Conservation (phyloP, 75 land plant genomes). For the Pinus albicaulis region DNA sequence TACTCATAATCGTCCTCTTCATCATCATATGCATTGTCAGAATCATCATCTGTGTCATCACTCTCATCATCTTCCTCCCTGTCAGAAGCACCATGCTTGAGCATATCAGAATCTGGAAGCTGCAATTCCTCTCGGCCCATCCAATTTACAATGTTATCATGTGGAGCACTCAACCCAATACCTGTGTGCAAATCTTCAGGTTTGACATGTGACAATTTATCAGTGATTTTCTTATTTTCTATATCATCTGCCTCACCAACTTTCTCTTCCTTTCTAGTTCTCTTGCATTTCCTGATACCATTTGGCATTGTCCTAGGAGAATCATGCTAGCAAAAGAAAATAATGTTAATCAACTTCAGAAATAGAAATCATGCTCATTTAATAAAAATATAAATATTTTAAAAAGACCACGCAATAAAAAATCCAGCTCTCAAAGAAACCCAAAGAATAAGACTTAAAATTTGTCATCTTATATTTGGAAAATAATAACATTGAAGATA, state of each 20-base stretch:
- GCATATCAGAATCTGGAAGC: constrained; percentile 26
- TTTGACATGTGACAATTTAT: constrained; percentile 10
- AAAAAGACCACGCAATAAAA: background rate
- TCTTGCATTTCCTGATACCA: constrained; percentile 18
- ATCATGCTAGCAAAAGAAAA: constrained; percentile 11
- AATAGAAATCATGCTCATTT: background rate
- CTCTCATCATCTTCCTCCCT: constrained; percentile 18
- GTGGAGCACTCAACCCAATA: background rate
- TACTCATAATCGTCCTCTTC: constrained; percentile 22
- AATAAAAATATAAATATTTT: background rate
- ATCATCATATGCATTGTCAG: constrained; percentile 31
- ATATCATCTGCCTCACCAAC: constrained; percentile 7
- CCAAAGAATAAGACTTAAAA: background rate
- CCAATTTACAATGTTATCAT: constrained; percentile 35
- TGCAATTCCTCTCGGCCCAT: constrained; percentile 41
- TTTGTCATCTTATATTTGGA: background rate
- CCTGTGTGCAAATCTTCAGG: constrained; percentile 5
- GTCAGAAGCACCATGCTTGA: constrained; percentile 24
- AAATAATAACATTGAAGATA: background rate
- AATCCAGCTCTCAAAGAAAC: background rate
- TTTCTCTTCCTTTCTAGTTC: constrained; percentile 14
- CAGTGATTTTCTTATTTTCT: background rate
- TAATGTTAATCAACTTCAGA: constrained; percentile 1
- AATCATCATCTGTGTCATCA: constrained; percentile 25
- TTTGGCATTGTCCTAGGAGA: constrained; percentile 11